A percentile compares a stretch with the other conserved stretches of the same genome.
Conservation (phyloP, 2,329 filamentous ascomycete genomes). For the Trichoderma simmonsii region DNA sequence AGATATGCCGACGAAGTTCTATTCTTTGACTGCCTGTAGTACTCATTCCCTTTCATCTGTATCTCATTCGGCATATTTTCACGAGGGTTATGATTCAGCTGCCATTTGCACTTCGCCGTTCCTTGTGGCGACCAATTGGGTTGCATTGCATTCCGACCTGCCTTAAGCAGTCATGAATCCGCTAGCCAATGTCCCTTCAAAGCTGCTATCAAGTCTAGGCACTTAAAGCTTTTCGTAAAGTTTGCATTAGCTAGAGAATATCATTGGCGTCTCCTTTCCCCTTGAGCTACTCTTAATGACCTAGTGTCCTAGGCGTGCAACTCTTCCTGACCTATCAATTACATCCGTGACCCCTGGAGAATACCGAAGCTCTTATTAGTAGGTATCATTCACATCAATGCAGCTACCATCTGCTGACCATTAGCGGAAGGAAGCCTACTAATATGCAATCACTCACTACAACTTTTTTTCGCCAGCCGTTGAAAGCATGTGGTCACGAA, state of each 20-base stretch:
- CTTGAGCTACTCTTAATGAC: background rate
- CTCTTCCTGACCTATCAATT: background rate
- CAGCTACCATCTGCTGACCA: background rate
- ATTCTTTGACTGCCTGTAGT: background rate
- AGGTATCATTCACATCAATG: background rate
- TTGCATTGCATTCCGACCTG: conserved; percentile 13
- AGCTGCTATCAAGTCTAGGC: background rate
- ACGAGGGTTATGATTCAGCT: background rate
- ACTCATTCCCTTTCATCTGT: background rate
- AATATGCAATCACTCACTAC: background rate
- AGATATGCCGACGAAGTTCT: too few relatives aligned
- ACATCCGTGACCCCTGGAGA: background rate
- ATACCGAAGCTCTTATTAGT: background rate
- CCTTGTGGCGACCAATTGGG: background rate
- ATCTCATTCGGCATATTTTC: background rate
- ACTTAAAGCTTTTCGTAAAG: background rate
- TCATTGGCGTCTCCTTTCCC: background rate
- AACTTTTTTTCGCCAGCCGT: background rate
- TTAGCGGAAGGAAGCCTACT: background rate
- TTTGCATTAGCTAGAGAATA: background rate
- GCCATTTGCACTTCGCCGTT: background rate
- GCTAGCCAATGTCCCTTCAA: background rate
- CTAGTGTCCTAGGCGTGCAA: background rate
- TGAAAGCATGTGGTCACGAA: conserved; percentile 5
- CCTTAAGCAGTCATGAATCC: background rate